Conservation (phyloP, 495 filamentous ascomycete genomes). For the Penicillium paxilli region DNA sequence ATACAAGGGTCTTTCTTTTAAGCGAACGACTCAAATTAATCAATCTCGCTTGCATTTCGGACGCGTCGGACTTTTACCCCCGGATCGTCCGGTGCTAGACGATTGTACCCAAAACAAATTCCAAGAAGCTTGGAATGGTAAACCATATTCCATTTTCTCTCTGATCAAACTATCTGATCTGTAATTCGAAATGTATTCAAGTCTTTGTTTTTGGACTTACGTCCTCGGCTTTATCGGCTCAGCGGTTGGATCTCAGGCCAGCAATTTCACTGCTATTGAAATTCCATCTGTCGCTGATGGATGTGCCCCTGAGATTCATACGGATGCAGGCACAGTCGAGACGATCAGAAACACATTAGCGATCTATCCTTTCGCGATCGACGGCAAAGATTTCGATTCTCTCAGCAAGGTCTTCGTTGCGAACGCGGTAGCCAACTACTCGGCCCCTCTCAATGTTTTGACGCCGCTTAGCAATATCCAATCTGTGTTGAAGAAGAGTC, state of each 20-base stretch:
- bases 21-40: too few species aligned
- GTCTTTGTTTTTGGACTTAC: too few species aligned
- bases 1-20: too few species aligned
- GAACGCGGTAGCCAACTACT: slow-evolving; percentile 34
- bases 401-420: slow-evolving; percentile 30
- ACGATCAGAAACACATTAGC: slow-evolving; percentile 33
- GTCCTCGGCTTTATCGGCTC: slow-evolving; percentile 1
- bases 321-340: slow-evolving; percentile 26
- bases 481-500: slow-evolving; percentile 7
- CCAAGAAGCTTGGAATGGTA: too few species aligned
- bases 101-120: too few species aligned
- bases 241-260: slow-evolving; percentile 2
- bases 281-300: not conserved
- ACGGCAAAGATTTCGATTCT: slow-evolving; percentile 34
- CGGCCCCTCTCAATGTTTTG: slow-evolving; percentile 23
- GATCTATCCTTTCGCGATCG: slow-evolving; percentile 32
- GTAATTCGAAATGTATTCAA: too few species aligned
- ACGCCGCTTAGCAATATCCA: slow-evolving; percentile 13
- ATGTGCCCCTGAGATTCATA: slow-evolving; percentile 1
- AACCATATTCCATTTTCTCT: too few species aligned
- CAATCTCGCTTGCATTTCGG: too few species aligned
- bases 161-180: too few species aligned
- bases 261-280: slow-evolving; percentile 3
- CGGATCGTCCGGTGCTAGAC: too few species aligned
- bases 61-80: too few species aligned